Base-by-base conservation (phyloP, 1,284 basidiomycete species). In the Rhodotorula glutinis region DNA sequence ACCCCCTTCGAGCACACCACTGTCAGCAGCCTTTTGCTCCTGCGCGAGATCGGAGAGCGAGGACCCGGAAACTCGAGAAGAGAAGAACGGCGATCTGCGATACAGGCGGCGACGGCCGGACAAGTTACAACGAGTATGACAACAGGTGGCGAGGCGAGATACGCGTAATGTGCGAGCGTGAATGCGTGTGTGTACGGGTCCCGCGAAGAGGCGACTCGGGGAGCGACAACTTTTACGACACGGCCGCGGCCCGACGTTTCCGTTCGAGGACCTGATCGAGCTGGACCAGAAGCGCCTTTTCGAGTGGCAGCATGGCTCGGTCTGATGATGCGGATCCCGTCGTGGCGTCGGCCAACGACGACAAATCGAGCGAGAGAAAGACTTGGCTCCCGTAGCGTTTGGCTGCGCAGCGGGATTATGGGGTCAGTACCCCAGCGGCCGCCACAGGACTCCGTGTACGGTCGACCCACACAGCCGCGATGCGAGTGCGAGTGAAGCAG, bases 351-450 rank as follows among this genome's bases (percentile, higher is more conserved):
- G 40, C 57, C 40, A 64, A 47, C 13, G 54, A 57, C 14, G 62
- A 58, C 38, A 73, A 62, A 62, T 73, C 71, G 61, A 73, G 66
- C 14, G 71, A 68, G 52, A 73, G 62, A 54, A 70, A 71, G 52
- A 73, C 29, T 51, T 73, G 71, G 33, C 54, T 53, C n/a, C 51
- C 43, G 66, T 73, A 73, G 25, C 71, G 63, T 47, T 62, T 65
- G 8, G 71, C 71, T 73, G 51, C 27, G 38, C 10, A 33, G 13
- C 16, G 17, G 46, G 17, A n/a, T 0, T 14, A 19, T 25, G 27
- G 10, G 21, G 33, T 17, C 14, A 21, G 25, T 21, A 21, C 21
- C 21, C 23, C 23, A 11, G 21, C 21, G 46, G 8, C 27, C 47
- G 23, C 11, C n/a, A 25, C 27, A 29, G 16, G 8, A 40, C 23